These are phyloP conservation scores for Aspergillus pseudoterreus DNA, from an alignment of 2,329 filamentous ascomycete genomes.

Conservation along the genomic window DNA sequence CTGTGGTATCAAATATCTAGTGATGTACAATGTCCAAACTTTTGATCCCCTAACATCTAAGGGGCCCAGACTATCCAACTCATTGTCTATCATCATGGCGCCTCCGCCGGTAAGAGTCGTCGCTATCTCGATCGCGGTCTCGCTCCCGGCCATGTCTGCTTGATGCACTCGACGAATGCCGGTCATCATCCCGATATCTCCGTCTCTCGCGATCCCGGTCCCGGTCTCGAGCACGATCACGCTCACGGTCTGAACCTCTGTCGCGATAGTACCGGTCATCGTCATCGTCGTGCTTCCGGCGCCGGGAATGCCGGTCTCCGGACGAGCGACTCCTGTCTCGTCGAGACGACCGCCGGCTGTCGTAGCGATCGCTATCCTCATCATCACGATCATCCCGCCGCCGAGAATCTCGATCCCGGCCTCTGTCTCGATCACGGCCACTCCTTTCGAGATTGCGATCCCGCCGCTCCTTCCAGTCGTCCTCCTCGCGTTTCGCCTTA, in stretches of 20 bases:
- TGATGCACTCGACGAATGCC: constrained; percentile 30
- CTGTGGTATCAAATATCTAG: neutral
- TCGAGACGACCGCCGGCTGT: constrained; percentile 35
- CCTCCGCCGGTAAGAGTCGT: constrained; percentile 28
- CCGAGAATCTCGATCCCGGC: constrained; percentile 31
- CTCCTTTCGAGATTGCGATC: constrained; percentile 42
- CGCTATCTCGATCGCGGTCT: constrained; percentile 23
- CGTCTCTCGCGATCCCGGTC: constrained; percentile 30
- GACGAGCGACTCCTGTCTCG: constrained; percentile 35
- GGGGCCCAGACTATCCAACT: neutral
- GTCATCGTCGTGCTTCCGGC: constrained; percentile 37
- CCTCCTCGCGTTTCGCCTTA: constrained; percentile 41
- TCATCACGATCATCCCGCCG: constrained; percentile 31
- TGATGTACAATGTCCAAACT: neutral
- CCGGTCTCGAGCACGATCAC: constrained; percentile 33
- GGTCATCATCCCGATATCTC: constrained; percentile 28
- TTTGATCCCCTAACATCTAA: neutral
- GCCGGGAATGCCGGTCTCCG: constrained; percentile 32
- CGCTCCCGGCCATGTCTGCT: constrained; percentile 27
- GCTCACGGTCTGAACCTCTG: constrained; percentile 20
- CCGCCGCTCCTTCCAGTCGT: constrained; percentile 44
- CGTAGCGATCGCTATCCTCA: constrained; percentile 31
- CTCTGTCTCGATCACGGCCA: constrained; percentile 33
- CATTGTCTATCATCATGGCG: constrained; percentile 23
- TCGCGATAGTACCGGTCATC: constrained; percentile 35